Conservation (phyloP, 352 stramenopile genomes). For the Lagenidium sp. region DNA sequence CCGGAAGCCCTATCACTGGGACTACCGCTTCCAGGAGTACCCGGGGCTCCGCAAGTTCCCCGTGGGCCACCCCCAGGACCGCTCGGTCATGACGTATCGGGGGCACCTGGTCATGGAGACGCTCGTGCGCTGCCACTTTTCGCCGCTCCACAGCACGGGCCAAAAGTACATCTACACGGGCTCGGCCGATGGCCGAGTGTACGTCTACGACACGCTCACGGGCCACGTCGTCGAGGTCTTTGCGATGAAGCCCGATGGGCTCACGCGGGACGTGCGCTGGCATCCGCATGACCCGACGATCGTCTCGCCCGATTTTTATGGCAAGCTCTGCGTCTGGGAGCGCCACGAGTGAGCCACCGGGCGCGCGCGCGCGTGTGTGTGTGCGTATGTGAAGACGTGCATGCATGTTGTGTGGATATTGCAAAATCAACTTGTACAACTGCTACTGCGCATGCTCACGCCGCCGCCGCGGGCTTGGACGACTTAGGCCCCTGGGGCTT, state of each 20-base stretch:
- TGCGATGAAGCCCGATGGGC: constrained; percentile 61
- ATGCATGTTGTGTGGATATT: too few species aligned
- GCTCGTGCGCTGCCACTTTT: constrained; percentile 81
- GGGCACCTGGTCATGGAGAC: constrained; percentile 76
- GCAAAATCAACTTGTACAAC: too few species aligned
- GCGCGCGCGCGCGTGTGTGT: too few species aligned
- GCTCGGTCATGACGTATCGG: constrained; percentile 80
- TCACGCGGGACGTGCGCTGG: constrained; percentile 80
- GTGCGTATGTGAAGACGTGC: too few species aligned
- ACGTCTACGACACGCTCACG: constrained; percentile 73
- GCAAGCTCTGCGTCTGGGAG: constrained; percentile 80
- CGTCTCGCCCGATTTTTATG: constrained; percentile 80
- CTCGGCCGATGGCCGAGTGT: constrained; percentile 74
- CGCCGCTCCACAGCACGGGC: constrained; percentile 73
- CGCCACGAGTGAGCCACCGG: constrained; percentile 41
- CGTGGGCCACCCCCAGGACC: constrained; percentile 58
- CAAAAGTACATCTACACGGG: constrained; percentile 85
- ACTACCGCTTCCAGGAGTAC: constrained; percentile 79
- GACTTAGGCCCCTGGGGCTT: too few species aligned
- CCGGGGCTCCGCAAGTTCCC: constrained; percentile 43
- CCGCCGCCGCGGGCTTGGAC: too few species aligned
- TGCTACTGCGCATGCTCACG: too few species aligned
- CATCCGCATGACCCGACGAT: constrained; percentile 76
- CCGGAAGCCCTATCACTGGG: constrained; percentile 53
- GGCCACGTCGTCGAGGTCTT: constrained; percentile 72